Evolutionary conservation across 495 filamentous ascomycete genomes (phyloP).

Genomic region (Trichoderma gamsii): DNA sequence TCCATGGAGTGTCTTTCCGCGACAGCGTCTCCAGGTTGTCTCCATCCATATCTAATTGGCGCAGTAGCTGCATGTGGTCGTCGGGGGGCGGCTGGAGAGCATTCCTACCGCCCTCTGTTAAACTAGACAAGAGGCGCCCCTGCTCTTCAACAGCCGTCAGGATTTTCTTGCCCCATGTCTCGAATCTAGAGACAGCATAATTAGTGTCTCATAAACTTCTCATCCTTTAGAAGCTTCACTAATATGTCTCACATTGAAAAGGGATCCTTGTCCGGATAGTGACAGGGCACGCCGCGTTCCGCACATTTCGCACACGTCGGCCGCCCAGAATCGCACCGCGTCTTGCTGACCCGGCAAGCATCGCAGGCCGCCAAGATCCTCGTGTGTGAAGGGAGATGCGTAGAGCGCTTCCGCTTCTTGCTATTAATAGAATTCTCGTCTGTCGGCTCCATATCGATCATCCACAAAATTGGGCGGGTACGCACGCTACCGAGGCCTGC

Average conservation of each 20-base stretch:
- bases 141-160: conserved; percentile 5
- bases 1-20: conserved; percentile 15
- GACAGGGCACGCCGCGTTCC: background rate
- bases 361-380: conserved; percentile 13
- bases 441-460: no score
- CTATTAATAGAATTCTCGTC: background rate
- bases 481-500: no score
- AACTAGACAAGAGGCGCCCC: background rate
- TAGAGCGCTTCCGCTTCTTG: conserved; percentile 1
- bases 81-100: background rate
- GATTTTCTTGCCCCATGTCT: conserved; percentile 14
- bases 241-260: conserved; percentile 6
- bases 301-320: conserved; percentile 8
- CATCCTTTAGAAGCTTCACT: background rate
- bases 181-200: background rate
- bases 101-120: background rate
- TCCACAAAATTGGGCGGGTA: no score
- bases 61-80: conserved; percentile 5
- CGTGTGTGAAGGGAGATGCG: background rate
- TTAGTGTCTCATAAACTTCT: background rate
- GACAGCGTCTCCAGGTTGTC: conserved; percentile 13
- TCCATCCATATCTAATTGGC: background rate
- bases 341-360: conserved; percentile 15
- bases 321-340: conserved; percentile 10
- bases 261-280: conserved; percentile 11